Percentiles rank a stretch among this genome's conserved stretches.
Conservation (phyloP, 2,329 filamentous ascomycete genomes). For the Colletotrichum sp. region DNA sequence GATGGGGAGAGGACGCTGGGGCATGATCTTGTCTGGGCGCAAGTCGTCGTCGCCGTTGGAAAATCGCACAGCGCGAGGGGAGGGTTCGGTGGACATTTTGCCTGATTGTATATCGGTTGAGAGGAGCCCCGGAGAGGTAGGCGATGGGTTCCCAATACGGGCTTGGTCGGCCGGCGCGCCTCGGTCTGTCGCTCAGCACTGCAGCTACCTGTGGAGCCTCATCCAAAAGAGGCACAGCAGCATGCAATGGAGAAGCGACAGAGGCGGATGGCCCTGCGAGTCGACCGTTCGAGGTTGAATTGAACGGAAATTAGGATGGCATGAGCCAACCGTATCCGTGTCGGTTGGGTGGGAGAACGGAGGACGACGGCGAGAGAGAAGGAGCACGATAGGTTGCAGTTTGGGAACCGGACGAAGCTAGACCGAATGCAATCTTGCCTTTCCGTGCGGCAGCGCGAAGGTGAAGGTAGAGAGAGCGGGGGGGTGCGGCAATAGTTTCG, state of each 20-base stretch:
- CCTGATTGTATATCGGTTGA: slow-evolving; percentile 4
- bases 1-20: slow-evolving; percentile 36
- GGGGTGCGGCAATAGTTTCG: background rate
- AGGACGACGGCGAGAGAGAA: background rate
- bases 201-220: slow-evolving; percentile 18
- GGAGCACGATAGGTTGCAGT: background rate
- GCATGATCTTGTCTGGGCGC: slow-evolving; percentile 46
- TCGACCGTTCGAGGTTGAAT: background rate
- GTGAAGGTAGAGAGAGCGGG: background rate
- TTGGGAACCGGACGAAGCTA: background rate
- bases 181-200: slow-evolving; percentile 16
- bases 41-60: slow-evolving; percentile 52
- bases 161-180: slow-evolving; percentile 8
- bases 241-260: slow-evolving; percentile 13
- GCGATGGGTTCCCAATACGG: slow-evolving; percentile 2
- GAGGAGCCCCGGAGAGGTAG: background rate
- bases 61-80: slow-evolving; percentile 63
- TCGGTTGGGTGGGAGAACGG: background rate
- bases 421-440: background rate
- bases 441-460: background rate
- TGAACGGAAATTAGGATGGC: slow-evolving; percentile 17
- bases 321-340: slow-evolving; percentile 20
- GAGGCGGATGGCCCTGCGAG: background rate
- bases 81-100: slow-evolving; percentile 45
- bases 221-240: slow-evolving; percentile 19